phyloP scores from a whole-genome alignment of 2,329 filamentous ascomycete species.

The Aureobasidium uvarum region DNA sequence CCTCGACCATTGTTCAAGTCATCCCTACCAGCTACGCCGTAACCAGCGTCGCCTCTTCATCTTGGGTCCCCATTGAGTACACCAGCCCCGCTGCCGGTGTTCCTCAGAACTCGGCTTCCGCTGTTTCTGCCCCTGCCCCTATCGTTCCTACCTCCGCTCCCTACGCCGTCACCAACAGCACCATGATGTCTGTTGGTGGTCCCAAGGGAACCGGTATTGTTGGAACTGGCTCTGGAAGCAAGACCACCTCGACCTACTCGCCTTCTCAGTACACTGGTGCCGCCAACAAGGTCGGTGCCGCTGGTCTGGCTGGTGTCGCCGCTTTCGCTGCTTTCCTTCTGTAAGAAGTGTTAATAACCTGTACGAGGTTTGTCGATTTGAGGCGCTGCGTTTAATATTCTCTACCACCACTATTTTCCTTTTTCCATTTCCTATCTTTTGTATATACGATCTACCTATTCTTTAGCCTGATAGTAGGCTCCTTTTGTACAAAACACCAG shows the following conservation, averaged over 20 bases:
- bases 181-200: constrained; percentile 13
- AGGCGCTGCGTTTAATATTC: constrained; percentile 17
- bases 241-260: constrained; percentile 12
- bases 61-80: constrained; percentile 29
- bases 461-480: background rate
- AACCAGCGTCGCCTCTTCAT: constrained; percentile 18
- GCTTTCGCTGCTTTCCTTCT: constrained; percentile 26
- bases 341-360: constrained; percentile 17
- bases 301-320: constrained; percentile 21
- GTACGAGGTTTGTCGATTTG: constrained; percentile 5
- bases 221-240: constrained; percentile 20
- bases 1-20: background rate
- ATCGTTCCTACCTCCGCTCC: constrained; percentile 27
- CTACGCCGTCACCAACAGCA: constrained; percentile 18
- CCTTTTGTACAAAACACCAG: constrained; percentile 7
- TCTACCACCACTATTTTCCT: background rate
- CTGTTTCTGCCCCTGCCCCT: constrained; percentile 16
- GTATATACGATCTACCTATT: constrained; percentile 20
- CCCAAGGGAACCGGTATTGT: constrained; percentile 1
- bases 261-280: constrained; percentile 24
- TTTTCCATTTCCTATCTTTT: constrained; percentile 6
- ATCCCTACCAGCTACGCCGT: background rate
- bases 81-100: background rate
- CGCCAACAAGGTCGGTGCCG: constrained; percentile 23
- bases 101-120: constrained; percentile 22